Percentiles rank a stretch among this genome's conserved stretches.
Evolutionary conservation across 257 asterid genomes (phyloP).

Genomic region (Solanum dulcamara): DNA sequence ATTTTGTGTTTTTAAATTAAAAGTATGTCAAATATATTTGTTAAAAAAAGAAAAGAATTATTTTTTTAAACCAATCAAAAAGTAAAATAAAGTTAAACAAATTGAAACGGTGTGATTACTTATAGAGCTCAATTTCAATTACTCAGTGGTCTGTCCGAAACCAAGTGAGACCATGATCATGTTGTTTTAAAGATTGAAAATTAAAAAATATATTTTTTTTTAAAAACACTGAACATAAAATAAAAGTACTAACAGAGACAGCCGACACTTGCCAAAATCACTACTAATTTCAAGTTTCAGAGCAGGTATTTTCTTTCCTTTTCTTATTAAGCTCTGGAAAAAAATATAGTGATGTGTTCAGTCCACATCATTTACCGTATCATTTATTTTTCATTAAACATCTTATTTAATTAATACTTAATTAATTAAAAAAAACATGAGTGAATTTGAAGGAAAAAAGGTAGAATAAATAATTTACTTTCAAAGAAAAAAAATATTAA

Average conservation of each 20-base stretch:
- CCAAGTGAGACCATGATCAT: neutral
- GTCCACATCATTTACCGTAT: neutral
- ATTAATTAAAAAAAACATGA: no score
- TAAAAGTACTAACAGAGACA: neutral
- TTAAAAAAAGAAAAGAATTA: no score
- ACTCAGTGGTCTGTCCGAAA: neutral
- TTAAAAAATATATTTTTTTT: neutral
- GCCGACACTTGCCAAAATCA: neutral
- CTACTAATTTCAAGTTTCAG: neutral
- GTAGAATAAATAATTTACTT: neutral
- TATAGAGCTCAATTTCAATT: neutral
- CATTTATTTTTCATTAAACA: neutral
- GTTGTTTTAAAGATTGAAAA: neutral
- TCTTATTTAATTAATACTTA: no score
- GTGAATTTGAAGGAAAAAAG: no score
- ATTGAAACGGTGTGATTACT: no score
- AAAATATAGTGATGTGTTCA: neutral
- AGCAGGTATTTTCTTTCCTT: neutral
- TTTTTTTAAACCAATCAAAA: no score
- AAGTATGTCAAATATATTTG: no score
- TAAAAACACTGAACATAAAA: no score
- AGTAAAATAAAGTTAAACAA: no score
- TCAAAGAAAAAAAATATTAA: neutral
- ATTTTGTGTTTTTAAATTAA: no score
- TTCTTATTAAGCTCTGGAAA: neutral